These are phyloP conservation scores for Tilletia horrida DNA, from an alignment of 1,284 basidiomycete species.

Conservation along the genomic window DNA sequence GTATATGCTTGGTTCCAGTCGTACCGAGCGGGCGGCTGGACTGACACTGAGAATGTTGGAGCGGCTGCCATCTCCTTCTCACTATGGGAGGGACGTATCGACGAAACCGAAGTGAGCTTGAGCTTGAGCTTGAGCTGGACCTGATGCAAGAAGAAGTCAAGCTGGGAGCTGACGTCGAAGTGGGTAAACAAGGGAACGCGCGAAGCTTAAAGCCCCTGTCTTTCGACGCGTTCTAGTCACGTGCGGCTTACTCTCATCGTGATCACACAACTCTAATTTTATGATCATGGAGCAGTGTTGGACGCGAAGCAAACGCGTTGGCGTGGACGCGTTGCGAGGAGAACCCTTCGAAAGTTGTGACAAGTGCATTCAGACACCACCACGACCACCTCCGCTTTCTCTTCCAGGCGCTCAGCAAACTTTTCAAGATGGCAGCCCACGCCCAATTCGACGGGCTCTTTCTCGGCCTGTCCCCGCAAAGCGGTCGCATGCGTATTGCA, in stretches of 20 bases:
- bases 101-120: too few relatives aligned
- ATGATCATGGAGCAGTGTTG: too few relatives aligned
- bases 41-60: neutral
- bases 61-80: neutral
- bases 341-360: neutral
- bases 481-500: constrained; percentile 64
- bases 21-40: neutral
- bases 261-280: too few relatives aligned
- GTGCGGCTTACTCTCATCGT: too few relatives aligned
- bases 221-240: too few relatives aligned
- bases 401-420: neutral
- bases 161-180: too few relatives aligned
- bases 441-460: constrained; percentile 75
- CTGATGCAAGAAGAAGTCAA: neutral
- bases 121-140: neutral
- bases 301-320: too few relatives aligned
- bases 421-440: constrained; percentile 16
- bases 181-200: too few relatives aligned
- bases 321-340: neutral
- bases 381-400: neutral
- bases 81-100: too few relatives aligned
- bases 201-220: too few relatives aligned
- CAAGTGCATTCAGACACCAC: neutral
- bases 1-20: neutral
- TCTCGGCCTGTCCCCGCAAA: constrained; percentile 68